Evolutionary conservation across 345 rosid species (phyloP), one percentile per base, ranked within the genome.

Genomic region (Moricandia moricandioides): DNA sequence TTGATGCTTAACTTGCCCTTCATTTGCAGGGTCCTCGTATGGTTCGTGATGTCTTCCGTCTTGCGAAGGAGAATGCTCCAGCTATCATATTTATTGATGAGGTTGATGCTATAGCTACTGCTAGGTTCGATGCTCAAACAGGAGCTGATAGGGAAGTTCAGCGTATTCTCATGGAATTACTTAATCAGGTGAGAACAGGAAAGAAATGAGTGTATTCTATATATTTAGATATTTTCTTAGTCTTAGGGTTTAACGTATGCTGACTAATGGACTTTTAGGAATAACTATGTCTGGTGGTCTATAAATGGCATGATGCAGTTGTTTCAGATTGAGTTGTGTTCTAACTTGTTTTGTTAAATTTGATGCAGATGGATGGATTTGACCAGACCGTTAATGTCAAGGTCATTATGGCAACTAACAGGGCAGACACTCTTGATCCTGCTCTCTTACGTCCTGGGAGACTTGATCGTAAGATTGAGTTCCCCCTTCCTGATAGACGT

Each of bases 61-160:
- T 94, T 60, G 98, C 98, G 0, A 94, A 94, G 77, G 98, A 94
- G 81, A 94, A 94, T 78, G 98, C 98, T 73, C 98, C 98, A 26
- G 98, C 98, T 55, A 94, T 94, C 66, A 94, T 94, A 75, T 94
- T 94, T 62, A 94, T 91, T 61, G 98, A 94, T 79, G 98, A 94
- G 78, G 98, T 94, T 4, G 98, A 94, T 84, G 97, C 98, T 56
- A 94, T 94, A 30, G 98, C 98, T 18, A 94, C 98, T 35, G 98
- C 98, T 65, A 87, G 98, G 87, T 94, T 94, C 84, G 98, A 94
- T 84, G 98, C 98, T 81, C 98, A 94, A 83, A 94, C 98, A 17
- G 98, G 97, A 70, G 98, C 98, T 73, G 98, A 94, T 81, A 89
- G 98, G 82, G 98, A 94, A 79, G 98, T 91, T 82, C 98, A 94